Evolutionary conservation across 768 basidiomycete species (phyloP).

Genomic region (Panus rudis): DNA sequence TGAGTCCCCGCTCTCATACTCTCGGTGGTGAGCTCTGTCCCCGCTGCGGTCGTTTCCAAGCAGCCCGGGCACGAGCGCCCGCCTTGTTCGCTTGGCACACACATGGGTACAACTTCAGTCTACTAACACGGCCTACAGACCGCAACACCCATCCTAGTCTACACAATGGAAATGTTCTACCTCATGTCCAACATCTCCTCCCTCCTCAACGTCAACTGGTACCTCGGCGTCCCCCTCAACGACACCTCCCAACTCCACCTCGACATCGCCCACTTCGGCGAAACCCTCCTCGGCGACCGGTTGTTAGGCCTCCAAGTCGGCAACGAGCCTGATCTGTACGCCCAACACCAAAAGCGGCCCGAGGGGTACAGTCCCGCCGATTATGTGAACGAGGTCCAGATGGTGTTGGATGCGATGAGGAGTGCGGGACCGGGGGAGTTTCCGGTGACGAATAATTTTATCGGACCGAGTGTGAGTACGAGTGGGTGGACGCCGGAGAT

Average conservation of each 20-base stretch:
- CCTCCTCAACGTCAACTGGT: slow-evolving; percentile 42
- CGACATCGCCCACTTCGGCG: slow-evolving; percentile 48
- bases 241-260: slow-evolving; percentile 47
- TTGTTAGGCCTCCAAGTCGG: slow-evolving; percentile 66
- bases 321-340: slow-evolving; percentile 77
- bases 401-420: slow-evolving; percentile 19
- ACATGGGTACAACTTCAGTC: slow-evolving; percentile 26
- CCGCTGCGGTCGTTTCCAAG: not conserved
- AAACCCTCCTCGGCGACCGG: slow-evolving; percentile 55
- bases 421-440: slow-evolving; percentile 11
- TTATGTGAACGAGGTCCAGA: slow-evolving; percentile 26
- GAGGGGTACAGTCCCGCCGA: slow-evolving; percentile 19
- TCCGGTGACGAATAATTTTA: slow-evolving; percentile 21
- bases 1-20: slow-evolving; percentile 17
- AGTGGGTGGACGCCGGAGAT: slow-evolving; percentile 42
- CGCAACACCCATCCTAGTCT: slow-evolving; percentile 58
- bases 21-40: not conserved
- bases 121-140: too few relatives aligned
- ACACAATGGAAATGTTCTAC: slow-evolving; percentile 56
- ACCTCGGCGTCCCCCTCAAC: slow-evolving; percentile 58
- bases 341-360: slow-evolving; percentile 35
- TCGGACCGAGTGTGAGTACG: slow-evolving; percentile 25
- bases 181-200: slow-evolving; percentile 39
- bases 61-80: not conserved
- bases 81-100: not conserved